phyloP scores from a whole-genome alignment of 179 eudicot species.

The Monotropa hypopitys region DNA sequence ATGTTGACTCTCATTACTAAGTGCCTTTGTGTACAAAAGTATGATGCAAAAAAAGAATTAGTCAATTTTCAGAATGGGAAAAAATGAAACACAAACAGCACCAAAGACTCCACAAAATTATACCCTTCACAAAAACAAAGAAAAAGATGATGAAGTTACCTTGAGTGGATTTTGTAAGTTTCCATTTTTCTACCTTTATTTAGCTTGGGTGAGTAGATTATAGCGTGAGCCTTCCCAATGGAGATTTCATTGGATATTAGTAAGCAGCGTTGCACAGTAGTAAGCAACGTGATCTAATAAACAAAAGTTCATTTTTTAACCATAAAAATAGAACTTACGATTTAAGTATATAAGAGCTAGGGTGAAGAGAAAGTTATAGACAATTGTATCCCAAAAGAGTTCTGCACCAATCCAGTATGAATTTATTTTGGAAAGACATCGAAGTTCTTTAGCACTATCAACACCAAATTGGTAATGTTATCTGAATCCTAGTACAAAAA shows the following conservation, averaged over 20 bases:
- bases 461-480: constrained; percentile 41
- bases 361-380: constrained; percentile 64
- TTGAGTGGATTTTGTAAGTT: too few species aligned
- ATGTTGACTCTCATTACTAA: constrained; percentile 63
- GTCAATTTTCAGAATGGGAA: neutral
- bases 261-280: neutral
- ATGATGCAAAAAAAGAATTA: neutral
- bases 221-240: constrained; percentile 72
- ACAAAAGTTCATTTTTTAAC: neutral
- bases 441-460: constrained; percentile 45
- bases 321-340: constrained; percentile 40
- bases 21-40: constrained; percentile 28
- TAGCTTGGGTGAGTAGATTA: constrained; percentile 12
- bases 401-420: constrained; percentile 96
- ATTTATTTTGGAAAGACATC: constrained; percentile 29
- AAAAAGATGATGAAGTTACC: too few species aligned
- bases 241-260: constrained; percentile 28
- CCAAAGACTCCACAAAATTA: neutral
- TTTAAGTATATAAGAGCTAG: constrained; percentile 62
- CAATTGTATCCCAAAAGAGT: constrained; percentile 53
- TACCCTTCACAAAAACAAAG: too few species aligned
- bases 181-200: too few species aligned
- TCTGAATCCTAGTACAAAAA: constrained; percentile 48
- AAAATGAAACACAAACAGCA: neutral
- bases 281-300: neutral